Evolutionary conservation across 1,284 basidiomycete genomes (phyloP), one percentile per base, ranked within the genome.

Genomic region (Neotropicomus parvogracilis): DNA sequence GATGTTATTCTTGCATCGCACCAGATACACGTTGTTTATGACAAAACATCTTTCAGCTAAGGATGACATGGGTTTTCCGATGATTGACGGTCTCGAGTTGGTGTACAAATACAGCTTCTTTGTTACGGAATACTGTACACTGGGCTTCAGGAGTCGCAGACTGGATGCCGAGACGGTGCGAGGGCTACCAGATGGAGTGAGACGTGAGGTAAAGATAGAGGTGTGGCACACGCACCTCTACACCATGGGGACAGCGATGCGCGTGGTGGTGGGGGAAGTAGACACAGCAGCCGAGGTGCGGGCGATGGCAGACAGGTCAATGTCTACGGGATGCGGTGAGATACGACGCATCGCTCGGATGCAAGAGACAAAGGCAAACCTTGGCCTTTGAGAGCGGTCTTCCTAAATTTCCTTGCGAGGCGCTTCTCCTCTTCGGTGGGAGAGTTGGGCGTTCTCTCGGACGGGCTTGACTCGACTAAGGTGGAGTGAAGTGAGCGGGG

Each of bases 251-350:
- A 50, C 71, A 59, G 54, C 54, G 45, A 70, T 45, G 32, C 62
- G 67, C 48, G 59, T 64, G 36, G 59, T 64, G 36, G 77, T 74
- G 21, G 85, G 84, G 46, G 85, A 85, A 50, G 74, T 70, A 39
- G 84, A 82, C 32, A 87, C 80, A 17, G 83, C 90, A 53, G 77
- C 75, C 11, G 88, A 91, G 50, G 88, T 88, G 57, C 88, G 84
- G 21, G 90, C 90, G 59, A 93, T 92, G 47, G 81, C 74, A 36
- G 78, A 75, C 49, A 93, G 78, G 68, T 91, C 86, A 49, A 88
- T 68, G 59, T 72, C 79, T 80, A 53, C 11, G 39, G 55, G 28
- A 1, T 41, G 40, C 21, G 40, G 37, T 55, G 33, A 49, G 35
- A 50, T 47, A 54, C 34, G 10, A 19, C 3, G 14, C 16, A 55